These are phyloP conservation scores for Penium margaritaceum DNA, from an alignment of 139 green algal genomes.

Conservation along the genomic window DNA sequence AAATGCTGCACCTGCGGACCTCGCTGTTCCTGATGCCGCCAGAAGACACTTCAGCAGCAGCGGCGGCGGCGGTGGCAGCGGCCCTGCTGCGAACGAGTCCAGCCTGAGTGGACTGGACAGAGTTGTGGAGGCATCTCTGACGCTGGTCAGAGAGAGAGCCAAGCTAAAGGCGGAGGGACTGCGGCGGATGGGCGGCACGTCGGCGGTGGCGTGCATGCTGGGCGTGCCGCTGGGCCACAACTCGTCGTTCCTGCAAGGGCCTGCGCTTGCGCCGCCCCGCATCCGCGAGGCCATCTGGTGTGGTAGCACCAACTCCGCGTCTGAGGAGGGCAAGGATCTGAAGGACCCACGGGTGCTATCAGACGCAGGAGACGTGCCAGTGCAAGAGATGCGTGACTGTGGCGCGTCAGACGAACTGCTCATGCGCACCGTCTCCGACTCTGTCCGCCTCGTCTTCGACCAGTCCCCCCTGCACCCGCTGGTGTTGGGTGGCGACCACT, in stretches of 20 bases:
- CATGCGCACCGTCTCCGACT: conserved; percentile 27
- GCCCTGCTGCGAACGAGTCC: not conserved
- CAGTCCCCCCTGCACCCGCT: conserved; percentile 31
- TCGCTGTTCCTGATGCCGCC: no score
- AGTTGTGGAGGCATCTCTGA: conserved; percentile 40
- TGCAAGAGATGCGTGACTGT: conserved; percentile 42
- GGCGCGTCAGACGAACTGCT: conserved; percentile 26
- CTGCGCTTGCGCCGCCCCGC: conserved; percentile 36
- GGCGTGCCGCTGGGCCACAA: conserved; percentile 42
- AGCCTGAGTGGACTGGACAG: conserved; percentile 12
- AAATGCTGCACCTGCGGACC: no score
- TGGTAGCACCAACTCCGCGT: conserved; percentile 33
- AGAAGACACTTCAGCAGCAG: no score
- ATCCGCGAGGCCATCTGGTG: conserved; percentile 46
- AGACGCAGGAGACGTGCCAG: conserved; percentile 35
- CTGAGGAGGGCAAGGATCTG: conserved; percentile 37
- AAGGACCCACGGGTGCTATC: conserved; percentile 32
- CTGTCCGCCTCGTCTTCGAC: conserved; percentile 29
- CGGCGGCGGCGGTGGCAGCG: not conserved
- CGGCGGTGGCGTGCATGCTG: conserved; percentile 35
- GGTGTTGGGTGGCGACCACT: conserved; percentile 37
- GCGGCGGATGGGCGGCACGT: not conserved
- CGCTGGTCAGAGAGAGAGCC: conserved; percentile 34
- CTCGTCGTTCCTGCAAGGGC: conserved; percentile 43
- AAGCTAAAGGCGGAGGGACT: conserved; percentile 33